These are phyloP conservation scores for Limnanthes douglasii DNA, from an alignment of 345 rosid species.

Conservation along the genomic window DNA sequence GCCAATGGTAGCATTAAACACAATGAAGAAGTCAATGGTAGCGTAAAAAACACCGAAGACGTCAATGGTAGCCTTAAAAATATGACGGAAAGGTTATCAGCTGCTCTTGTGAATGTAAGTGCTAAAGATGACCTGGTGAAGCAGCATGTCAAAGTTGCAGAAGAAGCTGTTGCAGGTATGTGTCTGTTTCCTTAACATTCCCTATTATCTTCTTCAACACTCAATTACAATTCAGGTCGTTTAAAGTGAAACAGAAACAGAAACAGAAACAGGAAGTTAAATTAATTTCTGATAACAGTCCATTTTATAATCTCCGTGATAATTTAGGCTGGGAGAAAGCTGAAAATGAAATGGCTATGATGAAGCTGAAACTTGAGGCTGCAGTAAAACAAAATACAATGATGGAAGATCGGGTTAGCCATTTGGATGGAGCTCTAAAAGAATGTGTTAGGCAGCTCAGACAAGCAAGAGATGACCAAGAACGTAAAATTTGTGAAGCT, in stretches of 20 bases:
- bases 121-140: slow-evolving; percentile 85
- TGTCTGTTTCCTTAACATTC: neutral
- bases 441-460: slow-evolving; percentile 93
- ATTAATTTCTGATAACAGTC: no score
- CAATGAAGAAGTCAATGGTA: slow-evolving; percentile 32
- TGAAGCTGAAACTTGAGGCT: slow-evolving; percentile 59
- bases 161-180: slow-evolving; percentile 93
- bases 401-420: slow-evolving; percentile 64
- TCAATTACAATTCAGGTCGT: neutral
- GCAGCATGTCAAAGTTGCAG: slow-evolving; percentile 90
- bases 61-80: slow-evolving; percentile 26
- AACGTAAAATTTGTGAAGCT: slow-evolving; percentile 40
- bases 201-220: neutral
- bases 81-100: slow-evolving; percentile 62
- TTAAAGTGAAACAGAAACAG: no score
- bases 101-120: slow-evolving; percentile 64
- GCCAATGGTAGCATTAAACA: slow-evolving; percentile 26
- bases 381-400: slow-evolving; percentile 23
- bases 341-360: slow-evolving; percentile 42
- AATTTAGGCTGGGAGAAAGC: slow-evolving; percentile 88
- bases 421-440: slow-evolving; percentile 85
- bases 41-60: slow-evolving; percentile 25
- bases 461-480: slow-evolving; percentile 76
- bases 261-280: no score
- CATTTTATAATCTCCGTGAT: slow-evolving; percentile 4